phyloP scores from a whole-genome alignment of 1,284 basidiomycete species.

The Flammula alnicola region DNA sequence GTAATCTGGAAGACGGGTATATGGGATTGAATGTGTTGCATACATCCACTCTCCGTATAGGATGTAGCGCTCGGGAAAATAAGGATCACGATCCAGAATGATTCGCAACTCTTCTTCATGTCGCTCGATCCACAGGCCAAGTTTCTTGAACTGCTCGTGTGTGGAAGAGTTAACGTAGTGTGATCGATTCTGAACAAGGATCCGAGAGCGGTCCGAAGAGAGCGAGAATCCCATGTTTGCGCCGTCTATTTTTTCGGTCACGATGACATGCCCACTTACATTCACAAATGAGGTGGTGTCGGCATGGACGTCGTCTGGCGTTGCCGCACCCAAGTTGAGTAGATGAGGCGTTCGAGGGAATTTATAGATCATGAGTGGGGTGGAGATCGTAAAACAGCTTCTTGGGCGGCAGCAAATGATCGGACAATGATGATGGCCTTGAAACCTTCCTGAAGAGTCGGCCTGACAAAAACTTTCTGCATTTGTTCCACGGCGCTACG shows the following conservation, averaged over 20 bases:
- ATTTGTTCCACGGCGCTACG: constrained; percentile 60
- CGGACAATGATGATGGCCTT: constrained; percentile 48
- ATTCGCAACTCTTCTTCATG: constrained; percentile 48
- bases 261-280: constrained; percentile 36
- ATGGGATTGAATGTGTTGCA: constrained; percentile 64
- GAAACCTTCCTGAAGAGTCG: constrained; percentile 56
- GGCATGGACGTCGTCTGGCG: constrained; percentile 51
- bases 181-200: constrained; percentile 66
- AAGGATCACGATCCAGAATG: constrained; percentile 52
- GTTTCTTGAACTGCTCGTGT: constrained; percentile 64
- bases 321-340: constrained; percentile 58
- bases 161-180: constrained; percentile 58
- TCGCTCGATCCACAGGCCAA: constrained; percentile 54
- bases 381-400: constrained; percentile 52
- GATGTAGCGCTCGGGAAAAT: constrained; percentile 60
- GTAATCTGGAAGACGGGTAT: constrained; percentile 53
- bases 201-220: constrained; percentile 46
- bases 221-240: constrained; percentile 71
- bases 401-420: constrained; percentile 54
- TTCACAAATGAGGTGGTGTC: constrained; percentile 18
- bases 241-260: constrained; percentile 71
- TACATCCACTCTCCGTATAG: constrained; percentile 69
- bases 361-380: constrained; percentile 51
- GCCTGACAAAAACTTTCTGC: constrained; percentile 47
- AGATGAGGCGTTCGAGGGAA: constrained; percentile 67